These are phyloP conservation scores for Chenopodium quinoa DNA, from an alignment of 148 eudicot genomes.

Conservation along the genomic window DNA sequence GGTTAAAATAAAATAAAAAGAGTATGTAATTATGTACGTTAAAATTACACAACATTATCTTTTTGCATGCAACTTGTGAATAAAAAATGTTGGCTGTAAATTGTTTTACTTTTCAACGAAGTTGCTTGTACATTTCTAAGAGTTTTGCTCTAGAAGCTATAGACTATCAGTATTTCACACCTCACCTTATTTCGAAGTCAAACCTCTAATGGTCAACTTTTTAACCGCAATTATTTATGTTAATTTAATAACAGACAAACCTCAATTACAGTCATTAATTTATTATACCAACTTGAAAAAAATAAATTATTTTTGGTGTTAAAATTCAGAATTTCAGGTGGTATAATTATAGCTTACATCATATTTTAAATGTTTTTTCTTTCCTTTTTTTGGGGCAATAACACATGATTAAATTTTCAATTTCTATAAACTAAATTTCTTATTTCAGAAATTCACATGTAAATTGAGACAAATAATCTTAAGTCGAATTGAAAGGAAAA, in stretches of 20 bases:
- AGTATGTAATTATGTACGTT: too few species aligned
- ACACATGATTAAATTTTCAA: too few species aligned
- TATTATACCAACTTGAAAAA: neutral
- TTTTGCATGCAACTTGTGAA: too few species aligned
- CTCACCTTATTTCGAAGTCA: neutral
- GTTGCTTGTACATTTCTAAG: neutral
- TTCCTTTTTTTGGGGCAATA: neutral
- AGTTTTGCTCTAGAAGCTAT: neutral
- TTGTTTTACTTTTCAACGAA: neutral
- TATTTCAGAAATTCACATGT: too few species aligned
- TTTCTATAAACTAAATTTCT: too few species aligned
- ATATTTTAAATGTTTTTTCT: neutral
- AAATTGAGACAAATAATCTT: too few species aligned
- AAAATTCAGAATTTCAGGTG: neutral
- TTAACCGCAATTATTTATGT: neutral
- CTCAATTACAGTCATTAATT: neutral
- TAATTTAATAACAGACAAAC: neutral
- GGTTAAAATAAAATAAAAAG: too few species aligned
- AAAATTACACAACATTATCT: too few species aligned
- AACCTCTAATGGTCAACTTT: neutral
- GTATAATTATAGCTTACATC: too few species aligned
- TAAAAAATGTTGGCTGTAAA: neutral
- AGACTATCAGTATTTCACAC: neutral
- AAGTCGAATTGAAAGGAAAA: too few species aligned
- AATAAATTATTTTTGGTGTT: neutral